Conservation (phyloP, 805 yeast genomes). For the Starmera amethionina region DNA sequence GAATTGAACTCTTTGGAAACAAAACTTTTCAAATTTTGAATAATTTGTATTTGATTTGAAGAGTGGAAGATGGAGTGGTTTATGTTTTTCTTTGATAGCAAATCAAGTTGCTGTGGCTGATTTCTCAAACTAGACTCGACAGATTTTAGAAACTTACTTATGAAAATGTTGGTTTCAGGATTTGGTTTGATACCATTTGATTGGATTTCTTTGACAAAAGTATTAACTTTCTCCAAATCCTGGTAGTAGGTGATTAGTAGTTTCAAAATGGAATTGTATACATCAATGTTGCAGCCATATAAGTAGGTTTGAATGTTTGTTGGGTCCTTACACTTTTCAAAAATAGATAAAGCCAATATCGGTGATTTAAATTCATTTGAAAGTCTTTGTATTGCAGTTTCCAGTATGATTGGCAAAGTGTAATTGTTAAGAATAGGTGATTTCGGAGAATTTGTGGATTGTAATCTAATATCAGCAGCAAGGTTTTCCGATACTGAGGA, state of each 20-base stretch:
- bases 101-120: too few relatives aligned
- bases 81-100: too few relatives aligned
- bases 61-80: too few relatives aligned
- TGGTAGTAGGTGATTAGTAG: slow-evolving; percentile 24
- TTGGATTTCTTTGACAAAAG: slow-evolving; percentile 23
- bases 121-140: too few relatives aligned
- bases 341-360: slow-evolving; percentile 20
- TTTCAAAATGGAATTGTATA: slow-evolving; percentile 24
- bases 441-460: slow-evolving; percentile 1
- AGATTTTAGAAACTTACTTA: too few relatives aligned
- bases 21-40: too few relatives aligned
- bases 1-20: too few relatives aligned
- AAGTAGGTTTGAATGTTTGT: slow-evolving; percentile 19
- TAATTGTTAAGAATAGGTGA: slow-evolving; percentile 7
- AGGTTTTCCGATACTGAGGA: background rate
- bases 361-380: slow-evolving; percentile 6
- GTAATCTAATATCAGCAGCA: background rate
- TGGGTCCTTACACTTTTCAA: slow-evolving; percentile 20
- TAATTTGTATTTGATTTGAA: too few relatives aligned
- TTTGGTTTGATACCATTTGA: slow-evolving; percentile 25
- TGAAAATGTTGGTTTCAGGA: slow-evolving; percentile 13
- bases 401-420: slow-evolving; percentile 8
- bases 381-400: slow-evolving; percentile 4
- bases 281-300: slow-evolving; percentile 23
- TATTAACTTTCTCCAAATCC: slow-evolving; percentile 22